These are phyloP conservation scores for Daldinia caldariorum DNA, from an alignment of 495 filamentous ascomycete species.

Conservation along the genomic window DNA sequence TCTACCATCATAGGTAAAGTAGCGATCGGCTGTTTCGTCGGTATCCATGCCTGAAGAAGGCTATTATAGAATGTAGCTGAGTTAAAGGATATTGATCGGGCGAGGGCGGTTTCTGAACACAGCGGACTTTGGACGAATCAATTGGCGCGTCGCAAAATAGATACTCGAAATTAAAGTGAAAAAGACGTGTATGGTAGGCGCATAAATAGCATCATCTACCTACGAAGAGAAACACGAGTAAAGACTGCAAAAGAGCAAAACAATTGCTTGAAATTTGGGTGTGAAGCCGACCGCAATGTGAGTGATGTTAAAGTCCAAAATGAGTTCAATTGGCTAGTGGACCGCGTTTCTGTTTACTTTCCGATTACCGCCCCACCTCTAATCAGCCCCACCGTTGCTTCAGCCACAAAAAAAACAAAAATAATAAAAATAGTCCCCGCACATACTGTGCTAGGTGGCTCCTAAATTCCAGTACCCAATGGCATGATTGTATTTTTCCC, in stretches of 20 bases:
- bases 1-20: constrained; percentile 73
- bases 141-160: constrained; percentile 25
- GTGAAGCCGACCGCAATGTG: background rate
- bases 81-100: background rate
- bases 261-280: constrained; percentile 10
- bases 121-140: constrained; percentile 13
- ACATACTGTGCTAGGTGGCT: background rate
- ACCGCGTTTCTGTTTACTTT: constrained; percentile 47
- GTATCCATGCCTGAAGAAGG: constrained; percentile 35
- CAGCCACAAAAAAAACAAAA: constrained; percentile 8
- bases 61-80: too few relatives aligned
- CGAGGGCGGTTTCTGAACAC: background rate
- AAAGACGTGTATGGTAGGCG: background rate
- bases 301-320: constrained; percentile 5
- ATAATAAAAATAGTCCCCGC: background rate
- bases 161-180: background rate
- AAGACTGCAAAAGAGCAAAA: constrained; percentile 1
- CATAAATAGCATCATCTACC: constrained; percentile 6
- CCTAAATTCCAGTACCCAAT: too few relatives aligned
- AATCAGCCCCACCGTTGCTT: constrained; percentile 1
- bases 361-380: constrained; percentile 20
- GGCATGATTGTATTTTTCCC: too few relatives aligned
- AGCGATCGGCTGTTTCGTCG: constrained; percentile 53
- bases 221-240: background rate
- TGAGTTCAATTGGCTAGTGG: constrained; percentile 32